These are phyloP conservation scores for Endoconidiophora laricicola DNA, from an alignment of 2,329 filamentous ascomycete species.

Conservation along the genomic window DNA sequence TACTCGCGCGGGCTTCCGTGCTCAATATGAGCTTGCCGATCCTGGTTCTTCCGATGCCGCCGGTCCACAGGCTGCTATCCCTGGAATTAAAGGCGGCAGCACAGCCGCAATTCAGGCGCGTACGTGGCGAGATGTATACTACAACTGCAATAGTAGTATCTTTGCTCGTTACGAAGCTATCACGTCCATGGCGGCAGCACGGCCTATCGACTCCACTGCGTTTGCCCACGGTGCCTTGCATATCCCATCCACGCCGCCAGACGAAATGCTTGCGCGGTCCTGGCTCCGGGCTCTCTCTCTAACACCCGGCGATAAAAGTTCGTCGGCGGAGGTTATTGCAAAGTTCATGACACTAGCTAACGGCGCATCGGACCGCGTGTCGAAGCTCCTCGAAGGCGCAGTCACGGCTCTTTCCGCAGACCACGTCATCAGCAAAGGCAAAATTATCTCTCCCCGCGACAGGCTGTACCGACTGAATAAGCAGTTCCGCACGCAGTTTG, in stretches of 20 bases:
- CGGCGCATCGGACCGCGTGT: conserved; percentile 24
- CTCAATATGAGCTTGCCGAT: conserved; percentile 14
- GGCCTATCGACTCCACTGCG: conserved; percentile 13
- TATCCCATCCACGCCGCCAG: conserved; percentile 13
- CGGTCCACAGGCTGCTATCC: too few relatives aligned
- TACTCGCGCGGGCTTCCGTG: conserved; percentile 3
- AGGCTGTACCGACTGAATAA: conserved; percentile 48
- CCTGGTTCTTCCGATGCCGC: conserved; percentile 8
- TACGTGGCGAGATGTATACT: conserved; percentile 42
- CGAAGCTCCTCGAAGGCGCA: conserved; percentile 29
- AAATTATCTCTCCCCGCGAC: conserved; percentile 39
- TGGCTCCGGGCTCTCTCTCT: conserved; percentile 44
- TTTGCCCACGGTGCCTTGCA: not conserved
- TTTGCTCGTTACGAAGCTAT: conserved; percentile 40
- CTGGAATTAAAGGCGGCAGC: conserved; percentile 7
- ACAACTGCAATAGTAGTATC: conserved; percentile 34
- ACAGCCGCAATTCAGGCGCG: conserved; percentile 15
- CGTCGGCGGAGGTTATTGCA: conserved; percentile 29
- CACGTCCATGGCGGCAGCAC: conserved; percentile 30
- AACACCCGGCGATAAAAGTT: conserved; percentile 34
- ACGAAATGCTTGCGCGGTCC: conserved; percentile 32
- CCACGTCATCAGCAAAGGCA: conserved; percentile 42
- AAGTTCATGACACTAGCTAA: conserved; percentile 34
- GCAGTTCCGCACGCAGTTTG: conserved; percentile 37
- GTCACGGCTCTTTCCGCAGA: conserved; percentile 32